These are phyloP conservation scores for Microdochium bolleyi DNA, from an alignment of 2,329 filamentous ascomycete species.

Conservation along the genomic window DNA sequence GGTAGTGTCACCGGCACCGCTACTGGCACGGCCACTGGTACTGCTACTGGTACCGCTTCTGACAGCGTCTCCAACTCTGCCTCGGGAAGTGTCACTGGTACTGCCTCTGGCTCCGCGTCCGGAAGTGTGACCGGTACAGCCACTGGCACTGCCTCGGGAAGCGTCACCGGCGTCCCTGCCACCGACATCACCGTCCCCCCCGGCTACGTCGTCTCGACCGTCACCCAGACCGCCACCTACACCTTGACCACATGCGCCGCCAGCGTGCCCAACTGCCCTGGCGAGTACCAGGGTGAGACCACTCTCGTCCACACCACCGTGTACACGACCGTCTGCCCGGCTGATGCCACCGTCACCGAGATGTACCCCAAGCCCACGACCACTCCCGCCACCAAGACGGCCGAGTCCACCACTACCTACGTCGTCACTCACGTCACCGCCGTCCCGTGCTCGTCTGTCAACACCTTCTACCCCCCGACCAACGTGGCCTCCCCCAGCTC, in stretches of 20 bases:
- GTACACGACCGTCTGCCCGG: constrained; percentile 21
- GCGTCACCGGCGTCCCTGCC: not conserved
- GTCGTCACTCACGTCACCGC: constrained; percentile 10
- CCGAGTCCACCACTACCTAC: not conserved
- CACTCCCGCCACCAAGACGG: no score
- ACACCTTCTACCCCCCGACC: constrained; percentile 7
- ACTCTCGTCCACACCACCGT: constrained; percentile 21
- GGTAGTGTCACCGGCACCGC: not conserved
- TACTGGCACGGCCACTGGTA: not conserved
- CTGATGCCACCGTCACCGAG: constrained; percentile 11
- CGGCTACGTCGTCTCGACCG: constrained; percentile 12
- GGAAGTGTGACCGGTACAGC: not conserved
- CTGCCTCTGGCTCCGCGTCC: not conserved
- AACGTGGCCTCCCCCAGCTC: not conserved
- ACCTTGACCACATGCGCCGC: constrained; percentile 27
- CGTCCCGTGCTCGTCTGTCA: constrained; percentile 5
- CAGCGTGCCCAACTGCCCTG: constrained; percentile 29
- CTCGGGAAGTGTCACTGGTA: constrained; percentile 1
- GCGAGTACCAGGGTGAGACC: constrained; percentile 22
- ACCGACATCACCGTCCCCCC: not conserved
- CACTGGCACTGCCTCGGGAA: no score
- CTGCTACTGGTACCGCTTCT: not conserved
- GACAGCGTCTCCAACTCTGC: not conserved
- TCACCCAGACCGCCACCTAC: constrained; percentile 14
- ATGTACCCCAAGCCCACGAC: constrained; percentile 8